A percentile compares a stretch with the other conserved stretches of the same genome.
Evolutionary conservation across 805 yeast genomes (phyloP).

Genomic region (Dipodascus albidus): DNA sequence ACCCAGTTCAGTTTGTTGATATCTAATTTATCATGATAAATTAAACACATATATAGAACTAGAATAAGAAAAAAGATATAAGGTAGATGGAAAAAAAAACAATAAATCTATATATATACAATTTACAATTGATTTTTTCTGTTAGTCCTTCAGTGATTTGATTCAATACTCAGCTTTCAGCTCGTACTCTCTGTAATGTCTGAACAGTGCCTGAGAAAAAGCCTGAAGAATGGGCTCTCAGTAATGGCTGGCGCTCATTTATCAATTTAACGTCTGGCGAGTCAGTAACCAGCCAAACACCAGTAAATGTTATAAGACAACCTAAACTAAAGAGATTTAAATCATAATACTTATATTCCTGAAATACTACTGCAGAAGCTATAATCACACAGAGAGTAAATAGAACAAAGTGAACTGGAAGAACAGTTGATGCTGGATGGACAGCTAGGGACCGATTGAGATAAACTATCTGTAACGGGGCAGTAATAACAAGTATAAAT

Average conservation of each 20-base stretch:
- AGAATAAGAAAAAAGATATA: too few relatives aligned
- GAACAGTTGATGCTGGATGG: constrained; percentile 35
- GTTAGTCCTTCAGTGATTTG: too few relatives aligned
- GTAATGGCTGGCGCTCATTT: not conserved
- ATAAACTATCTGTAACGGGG: constrained; percentile 30
- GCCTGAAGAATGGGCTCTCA: not conserved
- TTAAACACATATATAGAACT: too few relatives aligned
- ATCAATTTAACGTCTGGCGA: not conserved
- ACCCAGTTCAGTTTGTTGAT: too few relatives aligned
- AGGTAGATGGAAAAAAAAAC: too few relatives aligned
- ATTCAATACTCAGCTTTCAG: not conserved
- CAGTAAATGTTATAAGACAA: constrained; percentile 28
- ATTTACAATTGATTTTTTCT: not conserved
- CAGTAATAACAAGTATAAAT: constrained; percentile 27
- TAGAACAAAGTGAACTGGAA: constrained; percentile 39
- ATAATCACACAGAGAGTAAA: constrained; percentile 34
- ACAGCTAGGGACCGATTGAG: constrained; percentile 30
- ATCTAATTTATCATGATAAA: too few relatives aligned
- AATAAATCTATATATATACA: not conserved
- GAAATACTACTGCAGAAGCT: constrained; percentile 33
- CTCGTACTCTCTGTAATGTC: not conserved
- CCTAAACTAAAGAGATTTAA: constrained; percentile 25
- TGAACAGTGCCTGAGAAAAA: not conserved
- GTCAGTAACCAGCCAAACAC: constrained; percentile 31
- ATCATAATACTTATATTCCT: constrained; percentile 28